Percentiles rank a stretch among this genome's conserved stretches.
Evolutionary conservation across 148 eudicot genomes (phyloP).

Genomic region (Camellia japonica): DNA sequence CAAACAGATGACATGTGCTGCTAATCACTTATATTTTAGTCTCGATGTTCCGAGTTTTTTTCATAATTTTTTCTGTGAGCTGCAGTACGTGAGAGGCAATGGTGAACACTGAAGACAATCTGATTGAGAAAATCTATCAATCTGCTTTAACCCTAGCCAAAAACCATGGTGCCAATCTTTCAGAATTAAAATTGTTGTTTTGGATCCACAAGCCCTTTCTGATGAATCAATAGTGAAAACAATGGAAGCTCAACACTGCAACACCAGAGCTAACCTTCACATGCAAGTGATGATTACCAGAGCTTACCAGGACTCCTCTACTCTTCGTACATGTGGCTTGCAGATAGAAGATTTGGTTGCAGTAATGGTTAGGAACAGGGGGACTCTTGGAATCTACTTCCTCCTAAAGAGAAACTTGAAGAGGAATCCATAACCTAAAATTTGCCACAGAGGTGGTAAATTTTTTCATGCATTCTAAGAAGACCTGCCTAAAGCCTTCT

Average conservation of each 20-base stretch:
- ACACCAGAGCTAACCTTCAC: slow-evolving; percentile 62
- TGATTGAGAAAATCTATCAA: slow-evolving; percentile 70
- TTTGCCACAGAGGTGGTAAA: too few relatives aligned
- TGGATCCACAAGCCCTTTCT: slow-evolving; percentile 90
- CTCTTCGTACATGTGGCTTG: slow-evolving; percentile 5
- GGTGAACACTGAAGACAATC: slow-evolving; percentile 71
- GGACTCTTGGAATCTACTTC: background rate
- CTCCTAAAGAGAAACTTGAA: too few relatives aligned
- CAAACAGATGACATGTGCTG: too few relatives aligned
- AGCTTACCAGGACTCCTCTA: slow-evolving; percentile 84
- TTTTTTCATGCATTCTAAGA: too few relatives aligned
- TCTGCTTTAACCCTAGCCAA: slow-evolving; percentile 73
- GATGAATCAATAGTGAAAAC: slow-evolving; percentile 60
- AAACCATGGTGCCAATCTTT: slow-evolving; percentile 62
- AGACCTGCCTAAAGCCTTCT: too few relatives aligned
- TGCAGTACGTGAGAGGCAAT: slow-evolving; percentile 75
- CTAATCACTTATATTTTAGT: too few relatives aligned
- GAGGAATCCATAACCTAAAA: too few relatives aligned
- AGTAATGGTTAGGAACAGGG: background rate
- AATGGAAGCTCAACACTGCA: slow-evolving; percentile 55
- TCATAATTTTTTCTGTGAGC: background rate
- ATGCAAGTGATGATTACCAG: slow-evolving; percentile 91
- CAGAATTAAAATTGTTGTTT: slow-evolving; percentile 76
- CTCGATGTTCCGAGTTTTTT: background rate
- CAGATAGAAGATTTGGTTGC: background rate